Base-by-base conservation (phyloP, 768 basidiomycete species). In the Leccinum imitatum region DNA sequence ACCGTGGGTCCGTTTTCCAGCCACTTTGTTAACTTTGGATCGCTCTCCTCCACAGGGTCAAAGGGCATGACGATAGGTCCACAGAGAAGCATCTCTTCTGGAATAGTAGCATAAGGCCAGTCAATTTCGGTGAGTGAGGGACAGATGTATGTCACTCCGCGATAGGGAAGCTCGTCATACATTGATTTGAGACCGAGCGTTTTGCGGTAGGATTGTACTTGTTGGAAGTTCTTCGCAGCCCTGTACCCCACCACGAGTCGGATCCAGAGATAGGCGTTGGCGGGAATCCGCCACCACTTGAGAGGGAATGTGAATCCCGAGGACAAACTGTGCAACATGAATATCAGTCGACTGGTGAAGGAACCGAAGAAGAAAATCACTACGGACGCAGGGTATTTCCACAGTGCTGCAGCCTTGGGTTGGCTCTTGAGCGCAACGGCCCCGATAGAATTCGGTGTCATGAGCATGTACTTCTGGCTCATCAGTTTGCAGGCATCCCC, bases 261-360 rank as follows among this genome's bases (percentile, higher is more conserved):
- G 44, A 60, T 30, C 19, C 10, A 9, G 21, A 58, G 57, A 37
- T 61, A 61, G 11, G 50, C 37, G 21, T 65, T 65, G 25, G 57
- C 17, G 5, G 54, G 59, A n/a, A 65, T 37, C 37, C 57, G 54
- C 59, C 56, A 65, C 64, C 63, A 65, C 21, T 61, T 56, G n/a
- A 65, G 56, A 2, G 64, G 64, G 8, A 46, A 64, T 10, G 51
- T 23, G 27, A 61, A 53, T 14, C 63, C 64, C 4, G 64, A 65
- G 19, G 59, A 53, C 0, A 61, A 2, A 19, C 64, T 65, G 11
- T n/a, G 19, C 41, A n/a, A n/a, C 19, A 47, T 13, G 11, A 21
- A 47, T 21, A 21, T 47, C 10, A 47, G 46, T 17, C 10, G 19
- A 47, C 46, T 3, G 6, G 35, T 37, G 14, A 35, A 33, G 33